A percentile compares a stretch with the other conserved stretches of the same genome.
These are phyloP conservation scores for Pyrenochaeta sp. DNA, from an alignment of 2,329 filamentous ascomycete genomes.

Conservation along the genomic window DNA sequence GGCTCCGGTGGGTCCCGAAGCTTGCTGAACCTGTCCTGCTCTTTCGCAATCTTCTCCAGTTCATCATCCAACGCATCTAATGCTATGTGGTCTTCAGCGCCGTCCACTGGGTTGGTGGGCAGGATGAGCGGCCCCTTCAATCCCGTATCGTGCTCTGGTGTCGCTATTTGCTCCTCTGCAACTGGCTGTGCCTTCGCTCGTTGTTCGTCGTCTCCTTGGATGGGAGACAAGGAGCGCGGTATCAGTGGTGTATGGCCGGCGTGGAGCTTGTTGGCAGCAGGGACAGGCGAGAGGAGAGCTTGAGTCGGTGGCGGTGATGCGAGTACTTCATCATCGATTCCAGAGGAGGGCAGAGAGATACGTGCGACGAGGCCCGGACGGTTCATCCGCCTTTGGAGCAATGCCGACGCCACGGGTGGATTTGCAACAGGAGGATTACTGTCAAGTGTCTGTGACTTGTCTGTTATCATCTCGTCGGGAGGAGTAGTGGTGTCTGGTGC, in stretches of 20 bases:
- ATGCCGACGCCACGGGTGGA: constrained; percentile 19
- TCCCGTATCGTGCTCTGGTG: constrained; percentile 31
- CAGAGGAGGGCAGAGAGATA: constrained; percentile 33
- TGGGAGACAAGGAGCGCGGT: constrained; percentile 27
- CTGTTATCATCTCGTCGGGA: constrained; percentile 40
- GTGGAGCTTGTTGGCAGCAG: constrained; percentile 44
- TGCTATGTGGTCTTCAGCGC: constrained; percentile 38
- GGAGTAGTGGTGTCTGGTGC: constrained; percentile 38
- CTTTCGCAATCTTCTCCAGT: constrained; percentile 36
- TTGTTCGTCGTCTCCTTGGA: constrained; percentile 18
- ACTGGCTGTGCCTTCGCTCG: constrained; percentile 11
- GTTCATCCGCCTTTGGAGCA: constrained; percentile 34
- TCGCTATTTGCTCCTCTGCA: constrained; percentile 16
- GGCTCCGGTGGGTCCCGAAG: constrained; percentile 26
- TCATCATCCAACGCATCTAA: constrained; percentile 37
- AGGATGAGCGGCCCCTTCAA: constrained; percentile 45
- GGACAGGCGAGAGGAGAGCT: constrained; percentile 42
- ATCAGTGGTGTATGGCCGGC: constrained; percentile 50
- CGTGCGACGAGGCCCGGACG: constrained; percentile 31
- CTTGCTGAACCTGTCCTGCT: constrained; percentile 27
- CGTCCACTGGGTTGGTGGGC: constrained; percentile 42
- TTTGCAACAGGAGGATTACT: constrained; percentile 11
- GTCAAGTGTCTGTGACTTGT: constrained; percentile 28
- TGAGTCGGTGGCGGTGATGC: constrained; percentile 44
- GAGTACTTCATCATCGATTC: constrained; percentile 36